These are phyloP conservation scores for Geoglossum cookeanum DNA, from an alignment of 2,329 filamentous ascomycete genomes.

Conservation along the genomic window DNA sequence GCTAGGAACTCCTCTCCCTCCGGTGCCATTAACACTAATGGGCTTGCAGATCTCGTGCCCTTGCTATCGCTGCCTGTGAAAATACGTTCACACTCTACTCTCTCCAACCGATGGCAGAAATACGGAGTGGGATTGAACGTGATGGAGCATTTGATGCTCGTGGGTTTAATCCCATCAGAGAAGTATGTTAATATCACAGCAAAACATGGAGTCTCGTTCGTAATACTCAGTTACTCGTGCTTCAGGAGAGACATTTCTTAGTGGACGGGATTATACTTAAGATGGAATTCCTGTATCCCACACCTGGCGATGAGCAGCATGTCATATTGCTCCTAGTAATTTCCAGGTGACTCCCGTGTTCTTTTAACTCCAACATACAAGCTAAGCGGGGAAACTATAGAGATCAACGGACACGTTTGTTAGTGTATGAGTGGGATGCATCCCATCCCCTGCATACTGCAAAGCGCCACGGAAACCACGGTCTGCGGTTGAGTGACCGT, in stretches of 20 bases:
- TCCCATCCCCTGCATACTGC: conserved; percentile 29
- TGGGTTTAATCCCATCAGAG: conserved; percentile 39
- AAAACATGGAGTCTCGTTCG: conserved; percentile 9
- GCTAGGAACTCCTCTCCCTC: background rate
- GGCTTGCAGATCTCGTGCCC: conserved; percentile 28
- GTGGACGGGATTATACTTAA: conserved; percentile 62
- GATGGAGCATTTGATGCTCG: conserved; percentile 13
- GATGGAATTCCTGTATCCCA: conserved; percentile 69
- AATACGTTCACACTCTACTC: conserved; percentile 53
- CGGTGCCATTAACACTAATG: background rate
- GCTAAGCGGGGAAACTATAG: conserved; percentile 7
- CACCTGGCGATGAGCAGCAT: conserved; percentile 42
- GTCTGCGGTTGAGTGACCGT: conserved; percentile 29
- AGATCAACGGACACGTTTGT: conserved; percentile 27
- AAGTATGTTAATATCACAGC: conserved; percentile 21
- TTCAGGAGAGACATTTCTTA: conserved; percentile 17
- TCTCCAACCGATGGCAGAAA: conserved; percentile 35
- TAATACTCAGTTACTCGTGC: background rate
- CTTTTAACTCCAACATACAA: background rate
- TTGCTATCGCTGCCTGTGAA: conserved; percentile 53
- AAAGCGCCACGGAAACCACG: conserved; percentile 28
- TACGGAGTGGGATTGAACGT: conserved; percentile 31
- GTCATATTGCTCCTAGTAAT: conserved; percentile 57
- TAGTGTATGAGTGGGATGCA: conserved; percentile 42
- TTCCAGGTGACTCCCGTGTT: conserved; percentile 12